Conservation (phyloP, 2,329 filamentous ascomycete genomes). For the Talaromyces albobiverticillius region DNA sequence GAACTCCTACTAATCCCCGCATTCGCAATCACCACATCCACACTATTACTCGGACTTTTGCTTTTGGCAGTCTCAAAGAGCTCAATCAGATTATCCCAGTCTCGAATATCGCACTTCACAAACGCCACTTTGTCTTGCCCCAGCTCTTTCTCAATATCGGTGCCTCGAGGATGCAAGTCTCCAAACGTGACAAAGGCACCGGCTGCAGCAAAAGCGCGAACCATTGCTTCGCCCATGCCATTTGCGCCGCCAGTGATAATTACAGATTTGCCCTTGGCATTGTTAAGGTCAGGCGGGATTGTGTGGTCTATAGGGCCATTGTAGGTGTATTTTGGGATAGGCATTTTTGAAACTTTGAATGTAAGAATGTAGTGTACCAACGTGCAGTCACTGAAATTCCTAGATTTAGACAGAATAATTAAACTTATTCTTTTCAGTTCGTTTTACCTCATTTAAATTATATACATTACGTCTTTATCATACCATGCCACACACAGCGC, state of each 20-base stretch:
- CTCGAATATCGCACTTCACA: neutral
- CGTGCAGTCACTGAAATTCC: too few relatives aligned
- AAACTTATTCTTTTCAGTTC: too few relatives aligned
- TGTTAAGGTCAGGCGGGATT: too few relatives aligned
- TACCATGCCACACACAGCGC: too few relatives aligned
- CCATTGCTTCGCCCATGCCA: conserved; percentile 40
- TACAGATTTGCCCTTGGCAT: conserved; percentile 11
- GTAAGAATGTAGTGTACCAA: too few relatives aligned
- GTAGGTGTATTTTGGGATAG: too few relatives aligned
- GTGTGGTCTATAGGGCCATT: too few relatives aligned
- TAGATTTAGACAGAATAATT: too few relatives aligned
- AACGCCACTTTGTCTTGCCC: too few relatives aligned
- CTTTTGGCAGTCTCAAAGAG: neutral
- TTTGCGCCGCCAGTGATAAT: conserved; percentile 22
- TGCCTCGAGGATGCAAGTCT: conserved; percentile 16
- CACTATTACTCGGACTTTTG: neutral
- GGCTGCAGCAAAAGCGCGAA: conserved; percentile 32
- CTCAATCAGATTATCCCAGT: neutral
- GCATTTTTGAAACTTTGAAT: too few relatives aligned
- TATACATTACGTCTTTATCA: too few relatives aligned
- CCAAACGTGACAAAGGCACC: conserved; percentile 44
- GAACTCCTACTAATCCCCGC: neutral
- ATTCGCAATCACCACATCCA: conserved; percentile 2
- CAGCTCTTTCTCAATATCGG: neutral
- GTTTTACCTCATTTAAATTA: too few relatives aligned